A percentile compares a stretch with the other conserved stretches of the same genome.
phyloP scores from a whole-genome alignment of 2,329 filamentous ascomycete species.

The Madurella mycetomatis region DNA sequence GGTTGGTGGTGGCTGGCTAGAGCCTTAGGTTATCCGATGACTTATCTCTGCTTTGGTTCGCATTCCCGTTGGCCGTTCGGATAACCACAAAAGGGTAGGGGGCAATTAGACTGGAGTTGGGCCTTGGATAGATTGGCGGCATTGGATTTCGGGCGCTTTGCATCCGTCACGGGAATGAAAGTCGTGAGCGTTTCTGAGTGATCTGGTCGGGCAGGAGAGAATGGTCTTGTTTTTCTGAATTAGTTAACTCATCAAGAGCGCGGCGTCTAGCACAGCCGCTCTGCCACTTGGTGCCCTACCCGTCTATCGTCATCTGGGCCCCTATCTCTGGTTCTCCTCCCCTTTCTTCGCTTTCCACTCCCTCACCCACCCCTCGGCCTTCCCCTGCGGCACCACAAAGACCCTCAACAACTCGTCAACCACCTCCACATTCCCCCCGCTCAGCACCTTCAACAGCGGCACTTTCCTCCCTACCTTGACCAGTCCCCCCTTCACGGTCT shows the following conservation, averaged over 20 bases:
- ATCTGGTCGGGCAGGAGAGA: not conserved
- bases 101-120: too few species aligned
- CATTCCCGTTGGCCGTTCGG: too few species aligned
- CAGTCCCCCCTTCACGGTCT: conserved; percentile 73
- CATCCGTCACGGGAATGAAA: too few species aligned
- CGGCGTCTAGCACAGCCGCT: not conserved
- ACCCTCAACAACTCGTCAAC: conserved; percentile 81
- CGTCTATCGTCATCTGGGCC: conserved; percentile 2
- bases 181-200: too few species aligned
- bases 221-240: not conserved
- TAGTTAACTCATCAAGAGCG: not conserved
- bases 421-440: conserved; percentile 74
- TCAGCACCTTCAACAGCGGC: conserved; percentile 67
- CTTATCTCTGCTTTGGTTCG: not conserved
- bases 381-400: conserved; percentile 70
- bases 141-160: not conserved
- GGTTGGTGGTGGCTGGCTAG: too few species aligned
- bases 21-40: not conserved
- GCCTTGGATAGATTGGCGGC: not conserved
- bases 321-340: conserved; percentile 35
- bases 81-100: too few species aligned
- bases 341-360: conserved; percentile 77
- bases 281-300: not conserved
- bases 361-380: conserved; percentile 70
- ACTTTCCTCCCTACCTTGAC: conserved; percentile 89